A percentile compares a stretch with the other conserved stretches of the same genome.
Conservation (phyloP, 495 filamentous ascomycete species). For the Penicillium argentinense region DNA sequence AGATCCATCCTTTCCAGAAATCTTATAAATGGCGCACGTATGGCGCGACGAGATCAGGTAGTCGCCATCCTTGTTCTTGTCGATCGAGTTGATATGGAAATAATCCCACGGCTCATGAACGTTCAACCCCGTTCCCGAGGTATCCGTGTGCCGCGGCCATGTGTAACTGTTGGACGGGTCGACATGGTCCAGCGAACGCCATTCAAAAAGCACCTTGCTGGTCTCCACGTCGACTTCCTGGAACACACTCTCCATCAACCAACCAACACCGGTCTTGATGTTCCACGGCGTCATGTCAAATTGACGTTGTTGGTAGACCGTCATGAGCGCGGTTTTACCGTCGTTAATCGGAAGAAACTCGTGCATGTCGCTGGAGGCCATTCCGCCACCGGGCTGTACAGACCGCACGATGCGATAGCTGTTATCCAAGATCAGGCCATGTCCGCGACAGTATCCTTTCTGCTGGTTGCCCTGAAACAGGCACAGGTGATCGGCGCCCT, state of each 20-base stretch:
- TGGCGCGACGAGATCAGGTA: constrained; percentile 62
- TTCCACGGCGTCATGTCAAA: constrained; percentile 55
- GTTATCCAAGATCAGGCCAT: constrained; percentile 54
- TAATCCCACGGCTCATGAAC: constrained; percentile 57
- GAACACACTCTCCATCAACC: constrained; percentile 52
- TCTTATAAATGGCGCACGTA: constrained; percentile 57
- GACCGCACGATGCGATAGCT: constrained; percentile 49
- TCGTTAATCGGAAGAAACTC: constrained; percentile 48
- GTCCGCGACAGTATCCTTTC: constrained; percentile 53
- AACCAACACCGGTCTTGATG: constrained; percentile 44
- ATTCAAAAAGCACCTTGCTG: constrained; percentile 52
- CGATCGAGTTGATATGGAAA: constrained; percentile 66
- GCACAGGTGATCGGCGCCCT: constrained; percentile 51
- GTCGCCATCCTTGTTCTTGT: constrained; percentile 56
- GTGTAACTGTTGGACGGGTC: constrained; percentile 47
- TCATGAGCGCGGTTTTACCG: constrained; percentile 54
- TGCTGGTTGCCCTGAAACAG: constrained; percentile 56
- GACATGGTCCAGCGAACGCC: constrained; percentile 52
- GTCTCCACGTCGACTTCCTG: constrained; percentile 54
- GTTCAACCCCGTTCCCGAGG: constrained; percentile 43
- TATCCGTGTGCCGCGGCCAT: constrained; percentile 45
- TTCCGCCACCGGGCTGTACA: constrained; percentile 44
- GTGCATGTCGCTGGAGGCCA: constrained; percentile 52
- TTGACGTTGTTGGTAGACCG: constrained; percentile 55
- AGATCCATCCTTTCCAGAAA: constrained; percentile 57